Evolutionary conservation across 2,329 filamentous ascomycete species (phyloP), one percentile per base, ranked within the genome.

Genomic region (Zalaria obscura): DNA sequence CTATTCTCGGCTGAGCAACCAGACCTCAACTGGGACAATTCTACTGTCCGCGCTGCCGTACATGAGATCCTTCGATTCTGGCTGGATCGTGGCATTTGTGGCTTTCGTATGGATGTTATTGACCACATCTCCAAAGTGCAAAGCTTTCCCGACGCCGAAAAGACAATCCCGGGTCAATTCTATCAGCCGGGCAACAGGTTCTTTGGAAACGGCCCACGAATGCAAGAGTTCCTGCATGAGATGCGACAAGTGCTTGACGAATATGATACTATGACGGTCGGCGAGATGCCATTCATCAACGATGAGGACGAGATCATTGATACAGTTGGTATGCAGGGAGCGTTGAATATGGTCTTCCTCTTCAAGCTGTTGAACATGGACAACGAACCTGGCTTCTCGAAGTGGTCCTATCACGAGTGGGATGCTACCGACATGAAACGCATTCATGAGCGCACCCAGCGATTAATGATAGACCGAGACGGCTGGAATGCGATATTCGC

Each of bases 11-110:
- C 71, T 5, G 76, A 84, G 50, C 83, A 88, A 55, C 83, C 83
- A 0, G 84, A 89, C 50, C 68, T 89, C 9, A 89, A 89, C 61
- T 89, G 82, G 82, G 82, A 88, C 53, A 82, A 80, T 42, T 67
- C 70, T 0, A 73, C 71, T 7, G 73, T 80, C 0, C 71, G 81
- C 8, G 63, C 72, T 35, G 82, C 81, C 2, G 78, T 87, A 9
- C 80, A 84, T 55, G 69, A 78, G 32, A 70, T 73, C 11, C 32
- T 43, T n/a, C 38, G 41, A 7, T 88, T 87, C 55, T 89, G 83
- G 83, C 71, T 88, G 0, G 64, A 80, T 39, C 72, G 74, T 27
- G 82, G 82, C 2, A 76, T 82, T 0, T 57, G 59, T 39, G 59
- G 60, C 4, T 62, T 63, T 49, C 53, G 59, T 4, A 39, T 46